Conservation (phyloP, 805 yeast genomes). For the Scheffersomyces ergatensis region DNA sequence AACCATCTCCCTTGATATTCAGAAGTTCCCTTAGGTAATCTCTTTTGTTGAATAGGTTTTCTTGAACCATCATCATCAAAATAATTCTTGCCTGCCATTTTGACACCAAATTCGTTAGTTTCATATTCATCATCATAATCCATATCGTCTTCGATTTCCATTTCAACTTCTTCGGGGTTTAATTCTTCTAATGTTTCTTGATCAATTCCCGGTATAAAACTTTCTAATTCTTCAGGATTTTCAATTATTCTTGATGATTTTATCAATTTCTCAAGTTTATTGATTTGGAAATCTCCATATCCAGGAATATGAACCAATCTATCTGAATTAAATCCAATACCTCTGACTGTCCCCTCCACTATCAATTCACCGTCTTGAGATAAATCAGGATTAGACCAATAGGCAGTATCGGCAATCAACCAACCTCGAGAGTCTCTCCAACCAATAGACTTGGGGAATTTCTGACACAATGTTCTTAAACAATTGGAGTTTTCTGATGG, state of each 20-base stretch:
- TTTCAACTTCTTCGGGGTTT: conserved; percentile 52
- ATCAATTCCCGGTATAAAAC: conserved; percentile 28
- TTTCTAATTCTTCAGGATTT: conserved; percentile 19
- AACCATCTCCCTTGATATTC: conserved; percentile 78
- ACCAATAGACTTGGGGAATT: conserved; percentile 75
- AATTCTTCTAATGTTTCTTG: conserved; percentile 62
- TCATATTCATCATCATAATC: conserved; percentile 26
- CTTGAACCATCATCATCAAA: conserved; percentile 25
- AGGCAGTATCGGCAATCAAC: conserved; percentile 67
- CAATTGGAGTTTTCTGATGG: conserved; percentile 70
- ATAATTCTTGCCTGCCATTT: conserved; percentile 57
- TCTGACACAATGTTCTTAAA: conserved; percentile 76
- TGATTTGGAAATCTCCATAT: conserved; percentile 82
- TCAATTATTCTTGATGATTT: conserved; percentile 14
- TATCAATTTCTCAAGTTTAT: conserved; percentile 53
- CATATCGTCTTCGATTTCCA: conserved; percentile 37
- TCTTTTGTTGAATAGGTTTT: not conserved
- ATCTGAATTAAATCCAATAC: conserved; percentile 76
- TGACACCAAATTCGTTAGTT: conserved; percentile 38
- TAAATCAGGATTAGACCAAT: conserved; percentile 32
- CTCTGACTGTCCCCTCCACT: conserved; percentile 84
- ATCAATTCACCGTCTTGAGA: conserved; percentile 41
- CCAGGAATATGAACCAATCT: conserved; percentile 85
- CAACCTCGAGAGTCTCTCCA: conserved; percentile 97
- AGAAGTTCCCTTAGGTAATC: conserved; percentile 66